Evolutionary conservation across 1,139 yeast genomes (phyloP).

Genomic region (Suhomyces bolitotheri): DNA sequence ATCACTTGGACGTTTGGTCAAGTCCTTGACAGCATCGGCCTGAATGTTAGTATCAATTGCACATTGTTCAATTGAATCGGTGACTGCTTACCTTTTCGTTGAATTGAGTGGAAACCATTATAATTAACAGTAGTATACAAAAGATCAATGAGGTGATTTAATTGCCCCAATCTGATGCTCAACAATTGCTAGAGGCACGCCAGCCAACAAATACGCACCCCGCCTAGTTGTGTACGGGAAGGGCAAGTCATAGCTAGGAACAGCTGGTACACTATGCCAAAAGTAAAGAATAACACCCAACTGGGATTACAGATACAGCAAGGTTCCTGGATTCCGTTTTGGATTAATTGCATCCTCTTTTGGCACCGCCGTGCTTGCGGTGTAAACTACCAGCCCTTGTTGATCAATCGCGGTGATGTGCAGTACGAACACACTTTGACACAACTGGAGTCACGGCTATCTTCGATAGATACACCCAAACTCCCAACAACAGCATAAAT

Average conservation of each 20-base stretch:
- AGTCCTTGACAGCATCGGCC: conserved; percentile 79
- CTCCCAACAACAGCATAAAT: no score
- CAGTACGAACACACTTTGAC: no score
- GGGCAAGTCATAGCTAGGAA: background rate
- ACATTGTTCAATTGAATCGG: conserved; percentile 2
- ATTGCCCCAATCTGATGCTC: conserved; percentile 1
- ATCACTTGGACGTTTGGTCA: conserved; percentile 77
- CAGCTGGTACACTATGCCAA: no score
- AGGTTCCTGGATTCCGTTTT: no score
- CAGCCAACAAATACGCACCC: conserved; percentile 1
- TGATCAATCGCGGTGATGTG: no score
- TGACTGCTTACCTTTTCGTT: conserved; percentile 18
- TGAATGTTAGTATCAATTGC: conserved; percentile 23
- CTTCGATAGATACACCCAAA: no score
- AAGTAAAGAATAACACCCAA: no score
- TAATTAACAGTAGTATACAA: conserved; percentile 1
- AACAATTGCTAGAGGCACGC: conserved; percentile 7
- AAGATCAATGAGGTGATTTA: background rate
- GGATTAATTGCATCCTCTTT: no score
- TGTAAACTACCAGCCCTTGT: no score
- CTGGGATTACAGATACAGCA: no score
- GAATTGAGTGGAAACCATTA: conserved; percentile 21
- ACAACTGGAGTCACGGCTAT: no score
- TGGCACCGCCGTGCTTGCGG: no score
- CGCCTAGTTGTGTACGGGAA: background rate